These are phyloP conservation scores for Serpula lacrymans DNA, from an alignment of 768 basidiomycete species.

Conservation along the genomic window DNA sequence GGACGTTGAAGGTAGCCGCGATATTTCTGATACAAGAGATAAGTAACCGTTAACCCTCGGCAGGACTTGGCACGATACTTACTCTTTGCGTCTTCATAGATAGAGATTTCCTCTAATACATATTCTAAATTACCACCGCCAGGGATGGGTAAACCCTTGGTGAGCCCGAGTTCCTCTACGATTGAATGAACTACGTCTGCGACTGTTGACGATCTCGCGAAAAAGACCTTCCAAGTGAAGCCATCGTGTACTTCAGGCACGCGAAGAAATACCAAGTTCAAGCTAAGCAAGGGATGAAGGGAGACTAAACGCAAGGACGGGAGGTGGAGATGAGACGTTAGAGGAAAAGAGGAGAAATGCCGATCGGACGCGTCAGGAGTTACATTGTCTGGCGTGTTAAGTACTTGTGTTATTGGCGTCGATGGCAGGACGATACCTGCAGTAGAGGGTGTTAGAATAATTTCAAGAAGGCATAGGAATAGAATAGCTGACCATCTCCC, in stretches of 20 bases:
- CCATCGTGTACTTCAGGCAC: slow-evolving; percentile 78
- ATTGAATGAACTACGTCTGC: slow-evolving; percentile 50
- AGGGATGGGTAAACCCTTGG: slow-evolving; percentile 60
- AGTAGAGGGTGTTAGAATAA: slow-evolving; percentile 10
- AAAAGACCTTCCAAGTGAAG: slow-evolving; percentile 61
- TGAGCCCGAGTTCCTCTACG: slow-evolving; percentile 63
- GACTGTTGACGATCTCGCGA: slow-evolving; percentile 55
- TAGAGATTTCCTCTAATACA: slow-evolving; percentile 67
- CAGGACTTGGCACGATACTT: neutral
- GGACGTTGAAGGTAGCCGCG: slow-evolving; percentile 42
- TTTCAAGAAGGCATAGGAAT: neutral
- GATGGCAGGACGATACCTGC: slow-evolving; percentile 49
- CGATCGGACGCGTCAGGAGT: slow-evolving; percentile 31
- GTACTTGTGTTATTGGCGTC: slow-evolving; percentile 48
- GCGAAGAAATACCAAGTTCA: slow-evolving; percentile 55
- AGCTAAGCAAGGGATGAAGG: slow-evolving; percentile 54
- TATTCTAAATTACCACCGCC: slow-evolving; percentile 72
- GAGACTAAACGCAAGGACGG: slow-evolving; percentile 72
- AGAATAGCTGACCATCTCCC: slow-evolving; percentile 49
- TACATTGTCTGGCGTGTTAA: slow-evolving; percentile 37
- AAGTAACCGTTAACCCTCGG: slow-evolving; percentile 4
- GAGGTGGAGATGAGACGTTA: slow-evolving; percentile 64
- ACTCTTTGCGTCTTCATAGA: slow-evolving; percentile 23
- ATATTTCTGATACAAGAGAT: slow-evolving; percentile 36
- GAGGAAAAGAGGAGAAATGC: slow-evolving; percentile 67